Base-by-base conservation (phyloP, 2,329 filamentous ascomycete species). In the Blastomyces gilchristii region DNA sequence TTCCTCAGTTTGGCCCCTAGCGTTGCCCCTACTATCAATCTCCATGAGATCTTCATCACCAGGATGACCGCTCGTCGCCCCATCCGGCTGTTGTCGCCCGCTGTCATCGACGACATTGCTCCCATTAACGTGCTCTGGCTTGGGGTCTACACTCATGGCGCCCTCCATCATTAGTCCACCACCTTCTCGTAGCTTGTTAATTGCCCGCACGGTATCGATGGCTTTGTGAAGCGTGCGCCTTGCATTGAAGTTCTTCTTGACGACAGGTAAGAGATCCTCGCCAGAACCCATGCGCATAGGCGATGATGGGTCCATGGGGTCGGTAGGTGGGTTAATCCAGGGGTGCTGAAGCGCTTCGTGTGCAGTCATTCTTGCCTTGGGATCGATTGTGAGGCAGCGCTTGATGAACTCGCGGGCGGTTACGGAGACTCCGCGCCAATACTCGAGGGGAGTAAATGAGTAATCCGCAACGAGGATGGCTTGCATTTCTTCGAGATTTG, bases 401-500 rank as follows among this genome's bases (percentile, higher is more conserved):
- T 87, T 86, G 78, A 99, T 96, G 76, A 99, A 99, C 69, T 96
- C 89, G 71, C 95, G 89, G 52, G 93, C 90, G 58, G 86, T 83
- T 61, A 87, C 82, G 31, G 91, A 96, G 66, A 99, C 93, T 65
- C 90, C 91, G 66, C 92, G 89, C 94, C 94, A 99, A 82, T 97
- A 97, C 74, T 97, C 93, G 65, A 90, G 79, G 1, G 94, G 94
- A 3, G 90, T 93, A 77, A 97, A 99, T 72, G 86, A 89, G 81
- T 97, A 99, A 79, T 97, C 93, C 64, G 94, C 94, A 66, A 91
- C 89, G 63, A 97, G 85, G 73, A 99, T 99, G 69, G 94, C 94
- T 79, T 97, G 93, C 93, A 99, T 97, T 79, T 99, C 94, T 79
- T 99, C 94, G 72, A 97, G 87, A 77, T 99, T 96, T 70, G 87